phyloP scores from a whole-genome alignment of 1,284 basidiomycete genomes.

The Meripilus lineatus region DNA sequence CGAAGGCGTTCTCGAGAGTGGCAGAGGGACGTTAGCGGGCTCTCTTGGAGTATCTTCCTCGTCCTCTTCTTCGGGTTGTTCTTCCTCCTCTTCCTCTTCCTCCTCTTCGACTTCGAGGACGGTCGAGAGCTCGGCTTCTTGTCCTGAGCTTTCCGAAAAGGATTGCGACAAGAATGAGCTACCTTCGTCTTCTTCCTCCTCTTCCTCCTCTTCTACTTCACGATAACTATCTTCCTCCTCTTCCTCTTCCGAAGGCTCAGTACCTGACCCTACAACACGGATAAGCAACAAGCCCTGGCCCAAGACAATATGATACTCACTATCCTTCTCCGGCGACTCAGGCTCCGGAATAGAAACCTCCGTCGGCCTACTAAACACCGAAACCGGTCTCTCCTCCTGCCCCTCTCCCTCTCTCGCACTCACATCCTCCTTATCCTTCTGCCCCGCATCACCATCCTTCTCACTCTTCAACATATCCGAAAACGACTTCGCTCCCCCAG shows the following conservation, averaged over 20 bases:
- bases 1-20: neutral
- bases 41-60: slow-evolving; percentile 16
- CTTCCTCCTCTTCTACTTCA: slow-evolving; percentile 23
- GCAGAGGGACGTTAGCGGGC: slow-evolving; percentile 8
- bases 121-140: slow-evolving; percentile 20
- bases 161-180: slow-evolving; percentile 25
- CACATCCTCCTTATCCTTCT: slow-evolving; percentile 26
- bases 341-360: too few relatives aligned
- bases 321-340: too few relatives aligned
- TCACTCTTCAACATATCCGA: slow-evolving; percentile 31
- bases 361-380: slow-evolving; percentile 10
- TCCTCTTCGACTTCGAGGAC: slow-evolving; percentile 17
- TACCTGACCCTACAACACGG: neutral
- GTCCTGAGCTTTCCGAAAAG: slow-evolving; percentile 19
- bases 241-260: slow-evolving; percentile 11
- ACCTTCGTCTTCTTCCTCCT: slow-evolving; percentile 26
- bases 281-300: neutral
- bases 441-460: slow-evolving; percentile 15
- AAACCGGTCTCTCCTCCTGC: slow-evolving; percentile 1
- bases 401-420: too few relatives aligned
- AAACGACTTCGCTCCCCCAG: slow-evolving; percentile 38
- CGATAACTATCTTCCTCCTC: too few relatives aligned
- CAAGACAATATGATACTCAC: neutral
- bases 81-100: slow-evolving; percentile 29
- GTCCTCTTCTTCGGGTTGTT: slow-evolving; percentile 24